Base-by-base conservation (phyloP, 768 basidiomycete species). In the Leccinellum albellum region DNA sequence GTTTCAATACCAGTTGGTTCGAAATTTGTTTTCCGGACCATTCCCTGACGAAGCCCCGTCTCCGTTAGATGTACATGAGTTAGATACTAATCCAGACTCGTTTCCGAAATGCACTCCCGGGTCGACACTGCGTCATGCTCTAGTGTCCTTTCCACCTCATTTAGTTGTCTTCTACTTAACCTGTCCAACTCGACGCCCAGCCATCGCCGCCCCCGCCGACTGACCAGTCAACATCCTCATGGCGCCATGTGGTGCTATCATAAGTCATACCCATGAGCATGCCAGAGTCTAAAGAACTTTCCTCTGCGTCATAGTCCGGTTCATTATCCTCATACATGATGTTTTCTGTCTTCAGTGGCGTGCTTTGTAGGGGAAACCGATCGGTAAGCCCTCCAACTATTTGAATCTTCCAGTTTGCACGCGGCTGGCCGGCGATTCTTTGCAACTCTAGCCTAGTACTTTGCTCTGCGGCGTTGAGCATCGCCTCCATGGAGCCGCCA, bases 401-500 rank as follows among this genome's bases (percentile, higher is more conserved):
- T 29, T 57, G 59, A 26, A 77, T 64, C 29, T 47, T 59, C 76
- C 76, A 76, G 45, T 68, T 67, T 31, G 31, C 58, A 29, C 63
- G 55, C 10, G 21, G 65, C 51, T 60, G 60, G 45, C 53, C 51
- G 8, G 65, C 55, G 56, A 60, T 58, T 50, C 46, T 67, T 52
- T 47, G 59, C 24, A 73, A 31, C 17, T 61, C 54, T 44, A 78
- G 60, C 21, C 53, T 61, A 4, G 60, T 40, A 31, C 72, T 61
- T 53, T 55, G 56, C 54, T 70, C 70, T 4, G 58, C 59, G 59
- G 49, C 61, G 24, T 65, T 49, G 45, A 73, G 57, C 63, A 75
- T 57, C 23, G 64, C 51, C 15, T 71, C 66, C 10, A 73, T 56
- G 14, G 68, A 68, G 17, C 75, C 74, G 29, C 76, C 76, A 44